phyloP scores from a whole-genome alignment of 2,329 filamentous ascomycete genomes.

The Pestalotiopsis sp. region DNA sequence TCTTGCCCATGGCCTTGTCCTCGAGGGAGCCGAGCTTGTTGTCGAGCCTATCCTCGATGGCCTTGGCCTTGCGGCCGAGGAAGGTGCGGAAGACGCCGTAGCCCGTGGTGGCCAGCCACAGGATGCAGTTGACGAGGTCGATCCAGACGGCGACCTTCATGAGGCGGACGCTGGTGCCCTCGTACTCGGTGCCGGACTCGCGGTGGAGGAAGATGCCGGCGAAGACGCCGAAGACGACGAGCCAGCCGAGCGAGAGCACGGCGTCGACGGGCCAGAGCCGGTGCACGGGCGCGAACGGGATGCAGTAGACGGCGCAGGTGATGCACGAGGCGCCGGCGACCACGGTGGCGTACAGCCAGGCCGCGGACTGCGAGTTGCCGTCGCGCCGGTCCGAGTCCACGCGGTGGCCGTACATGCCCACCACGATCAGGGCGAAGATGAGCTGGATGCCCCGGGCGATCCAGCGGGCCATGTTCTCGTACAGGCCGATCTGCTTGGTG shows the following conservation, averaged over 20 bases:
- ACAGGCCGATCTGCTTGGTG: constrained; percentile 46
- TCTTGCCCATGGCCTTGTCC: constrained; percentile 30
- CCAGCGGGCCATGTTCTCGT: constrained; percentile 49
- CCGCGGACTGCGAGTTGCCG: constrained; percentile 45
- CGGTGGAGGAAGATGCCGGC: constrained; percentile 69
- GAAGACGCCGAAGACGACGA: constrained; percentile 72
- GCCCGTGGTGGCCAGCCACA: constrained; percentile 59
- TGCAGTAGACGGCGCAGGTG: constrained; percentile 46
- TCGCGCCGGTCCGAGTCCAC: constrained; percentile 46
- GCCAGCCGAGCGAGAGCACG: constrained; percentile 53
- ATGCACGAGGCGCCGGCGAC: constrained; percentile 56
- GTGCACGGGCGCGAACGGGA: constrained; percentile 38
- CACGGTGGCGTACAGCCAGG: constrained; percentile 67
- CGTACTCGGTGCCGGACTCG: constrained; percentile 51
- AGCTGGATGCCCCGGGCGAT: constrained; percentile 68
- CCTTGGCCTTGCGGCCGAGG: constrained; percentile 10
- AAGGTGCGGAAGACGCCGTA: constrained; percentile 44
- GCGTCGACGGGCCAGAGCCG: constrained; percentile 48
- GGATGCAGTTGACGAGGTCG: constrained; percentile 65
- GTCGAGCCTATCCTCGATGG: constrained; percentile 38
- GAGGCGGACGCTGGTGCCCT: constrained; percentile 40
- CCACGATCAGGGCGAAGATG: constrained; percentile 67
- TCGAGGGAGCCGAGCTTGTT: constrained; percentile 33
- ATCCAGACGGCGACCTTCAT: constrained; percentile 78
- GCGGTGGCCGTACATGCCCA: constrained; percentile 68